These are phyloP conservation scores for Trypethelium eluteriae DNA, from an alignment of 495 filamentous ascomycete genomes.

Conservation along the genomic window DNA sequence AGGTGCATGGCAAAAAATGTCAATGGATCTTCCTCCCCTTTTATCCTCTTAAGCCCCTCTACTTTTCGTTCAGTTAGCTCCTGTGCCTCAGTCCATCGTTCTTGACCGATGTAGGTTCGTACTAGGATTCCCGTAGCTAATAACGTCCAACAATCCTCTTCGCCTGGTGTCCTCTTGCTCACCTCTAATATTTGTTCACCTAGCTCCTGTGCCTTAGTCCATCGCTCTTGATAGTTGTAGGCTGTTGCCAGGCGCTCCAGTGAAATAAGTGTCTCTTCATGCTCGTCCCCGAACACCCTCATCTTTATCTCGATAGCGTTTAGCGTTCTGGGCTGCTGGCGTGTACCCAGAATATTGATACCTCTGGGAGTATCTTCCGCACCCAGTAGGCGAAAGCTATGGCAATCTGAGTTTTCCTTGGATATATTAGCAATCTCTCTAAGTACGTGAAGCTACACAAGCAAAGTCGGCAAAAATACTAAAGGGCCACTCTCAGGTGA, in stretches of 20 bases:
- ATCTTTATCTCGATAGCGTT: neutral
- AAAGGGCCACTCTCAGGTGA: too few species aligned
- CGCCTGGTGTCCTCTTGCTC: neutral
- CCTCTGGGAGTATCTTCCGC: conserved; percentile 34
- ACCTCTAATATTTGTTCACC: neutral
- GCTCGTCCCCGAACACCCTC: neutral
- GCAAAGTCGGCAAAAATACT: too few species aligned
- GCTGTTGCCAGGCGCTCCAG: neutral
- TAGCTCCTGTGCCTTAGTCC: neutral
- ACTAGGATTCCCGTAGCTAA: neutral
- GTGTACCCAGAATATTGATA: conserved; percentile 46
- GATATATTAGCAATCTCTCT: neutral
- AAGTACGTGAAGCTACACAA: too few species aligned
- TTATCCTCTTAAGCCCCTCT: neutral
- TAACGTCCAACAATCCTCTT: neutral
- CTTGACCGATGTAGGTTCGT: neutral
- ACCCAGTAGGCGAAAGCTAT: conserved; percentile 41
- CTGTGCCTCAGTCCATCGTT: neutral
- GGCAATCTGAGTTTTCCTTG: conserved; percentile 43
- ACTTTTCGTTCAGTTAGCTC: neutral
- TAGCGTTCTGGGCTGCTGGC: conserved; percentile 24
- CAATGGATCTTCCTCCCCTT: neutral
- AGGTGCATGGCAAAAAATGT: too few species aligned
- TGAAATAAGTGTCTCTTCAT: neutral
- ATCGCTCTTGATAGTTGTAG: neutral